Evolutionary conservation across 2,329 filamentous ascomycete genomes (phyloP).

Genomic region (Paecilomyces niveus): DNA sequence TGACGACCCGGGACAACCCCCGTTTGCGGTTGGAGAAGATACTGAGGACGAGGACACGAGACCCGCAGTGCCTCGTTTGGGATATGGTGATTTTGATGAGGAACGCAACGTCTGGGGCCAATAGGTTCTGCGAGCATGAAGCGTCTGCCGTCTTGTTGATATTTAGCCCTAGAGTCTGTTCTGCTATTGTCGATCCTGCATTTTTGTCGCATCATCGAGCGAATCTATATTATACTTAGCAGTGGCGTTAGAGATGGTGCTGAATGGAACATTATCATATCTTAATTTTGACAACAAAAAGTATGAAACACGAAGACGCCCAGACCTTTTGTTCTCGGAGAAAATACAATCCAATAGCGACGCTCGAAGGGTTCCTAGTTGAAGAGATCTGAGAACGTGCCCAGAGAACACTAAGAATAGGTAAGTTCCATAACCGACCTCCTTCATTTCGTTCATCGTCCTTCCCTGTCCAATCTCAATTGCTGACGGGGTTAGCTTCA

Average conservation of each 20-base stretch:
- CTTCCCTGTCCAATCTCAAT: neutral
- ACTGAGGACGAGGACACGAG: conserved; percentile 11
- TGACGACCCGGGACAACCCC: conserved; percentile 1
- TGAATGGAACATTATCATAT: neutral
- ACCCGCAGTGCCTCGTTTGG: conserved; percentile 13
- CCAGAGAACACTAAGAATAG: neutral
- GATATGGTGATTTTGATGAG: conserved; percentile 27
- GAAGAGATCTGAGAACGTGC: neutral
- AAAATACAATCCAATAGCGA: neutral
- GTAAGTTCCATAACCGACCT: neutral
- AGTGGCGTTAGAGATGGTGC: neutral
- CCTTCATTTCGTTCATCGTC: neutral
- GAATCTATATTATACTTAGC: neutral
- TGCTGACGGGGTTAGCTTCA: neutral
- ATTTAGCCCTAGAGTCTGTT: neutral
- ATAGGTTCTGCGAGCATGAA: conserved; percentile 2
- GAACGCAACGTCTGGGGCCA: conserved; percentile 19
- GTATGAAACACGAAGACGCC: neutral
- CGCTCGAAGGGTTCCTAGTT: neutral
- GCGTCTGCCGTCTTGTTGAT: neutral
- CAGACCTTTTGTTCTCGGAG: neutral
- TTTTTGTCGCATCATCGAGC: neutral
- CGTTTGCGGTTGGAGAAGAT: conserved; percentile 6
- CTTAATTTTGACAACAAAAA: neutral
- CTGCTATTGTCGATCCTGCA: neutral